These are phyloP conservation scores for Cytospora mali DNA, from an alignment of 2,329 filamentous ascomycete genomes.

Conservation along the genomic window DNA sequence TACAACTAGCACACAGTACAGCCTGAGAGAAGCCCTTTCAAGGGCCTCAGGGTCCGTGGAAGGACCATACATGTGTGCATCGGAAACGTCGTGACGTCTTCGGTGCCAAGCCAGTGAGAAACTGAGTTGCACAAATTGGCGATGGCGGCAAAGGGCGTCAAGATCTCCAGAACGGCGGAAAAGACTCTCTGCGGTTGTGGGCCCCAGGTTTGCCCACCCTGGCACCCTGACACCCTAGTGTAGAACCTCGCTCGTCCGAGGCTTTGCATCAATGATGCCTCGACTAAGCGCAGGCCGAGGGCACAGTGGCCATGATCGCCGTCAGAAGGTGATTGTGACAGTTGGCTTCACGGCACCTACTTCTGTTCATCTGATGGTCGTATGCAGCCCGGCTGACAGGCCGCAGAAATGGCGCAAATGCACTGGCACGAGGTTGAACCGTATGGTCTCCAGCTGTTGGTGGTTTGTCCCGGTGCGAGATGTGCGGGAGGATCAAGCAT, in stretches of 20 bases:
- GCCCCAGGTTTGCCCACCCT: neutral
- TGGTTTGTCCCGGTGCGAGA: conserved; percentile 9
- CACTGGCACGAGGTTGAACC: conserved; percentile 17
- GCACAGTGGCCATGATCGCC: neutral
- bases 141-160: conserved; percentile 23
- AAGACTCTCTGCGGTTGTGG: conserved; percentile 9
- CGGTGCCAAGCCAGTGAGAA: conserved; percentile 5
- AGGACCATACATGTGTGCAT: conserved; percentile 11
- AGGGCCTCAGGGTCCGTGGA: conserved; percentile 12
- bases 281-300: neutral
- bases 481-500: conserved; percentile 9
- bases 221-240: neutral
- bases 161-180: conserved; percentile 7
- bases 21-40: conserved; percentile 7
- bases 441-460: conserved; percentile 15
- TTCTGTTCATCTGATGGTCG: neutral
- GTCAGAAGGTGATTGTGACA: neutral
- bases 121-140: conserved; percentile 18
- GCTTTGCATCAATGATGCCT: conserved; percentile 12
- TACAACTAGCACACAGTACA: conserved; percentile 11
- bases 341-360: conserved; percentile 9
- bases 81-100: conserved; percentile 25
- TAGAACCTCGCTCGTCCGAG: conserved; percentile 4
- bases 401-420: neutral
- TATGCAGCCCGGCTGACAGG: neutral